Percentiles rank a stretch among this genome's conserved stretches.
Evolutionary conservation across 768 basidiomycete species (phyloP).

Genomic region (Trametes villosa): DNA sequence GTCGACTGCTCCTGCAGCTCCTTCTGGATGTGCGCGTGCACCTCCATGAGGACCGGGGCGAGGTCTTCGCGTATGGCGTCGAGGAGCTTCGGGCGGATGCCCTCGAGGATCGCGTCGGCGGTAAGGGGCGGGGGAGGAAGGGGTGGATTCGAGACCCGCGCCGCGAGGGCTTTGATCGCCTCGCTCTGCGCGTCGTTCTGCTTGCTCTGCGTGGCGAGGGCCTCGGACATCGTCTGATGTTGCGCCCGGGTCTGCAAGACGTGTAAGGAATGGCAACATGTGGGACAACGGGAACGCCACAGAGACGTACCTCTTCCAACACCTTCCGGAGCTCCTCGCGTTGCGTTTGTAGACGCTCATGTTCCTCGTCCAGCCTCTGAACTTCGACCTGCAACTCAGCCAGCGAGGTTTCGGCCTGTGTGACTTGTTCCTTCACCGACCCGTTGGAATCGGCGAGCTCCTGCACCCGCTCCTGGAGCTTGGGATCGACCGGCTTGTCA

Average conservation of each 20-base stretch:
- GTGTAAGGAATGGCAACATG: neutral
- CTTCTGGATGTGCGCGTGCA: slow-evolving; percentile 21
- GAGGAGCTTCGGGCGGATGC: slow-evolving; percentile 23
- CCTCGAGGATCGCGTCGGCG: slow-evolving; percentile 19
- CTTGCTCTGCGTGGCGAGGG: slow-evolving; percentile 9
- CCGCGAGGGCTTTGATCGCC: slow-evolving; percentile 24
- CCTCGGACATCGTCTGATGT: slow-evolving; percentile 10
- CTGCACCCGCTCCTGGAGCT: slow-evolving; percentile 10
- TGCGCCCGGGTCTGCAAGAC: slow-evolving; percentile 9
- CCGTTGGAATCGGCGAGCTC: neutral
- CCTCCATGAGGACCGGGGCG: slow-evolving; percentile 20
- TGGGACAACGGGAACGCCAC: too few species aligned
- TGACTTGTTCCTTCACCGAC: neutral
- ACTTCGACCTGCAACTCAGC: neutral
- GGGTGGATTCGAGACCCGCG: slow-evolving; percentile 13
- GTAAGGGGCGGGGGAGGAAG: slow-evolving; percentile 18
- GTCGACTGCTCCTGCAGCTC: slow-evolving; percentile 24
- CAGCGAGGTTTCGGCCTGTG: neutral
- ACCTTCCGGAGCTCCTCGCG: too few species aligned
- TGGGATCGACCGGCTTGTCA: slow-evolving; percentile 2
- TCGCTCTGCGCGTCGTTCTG: slow-evolving; percentile 28
- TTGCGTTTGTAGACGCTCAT: neutral
- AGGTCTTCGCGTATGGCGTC: slow-evolving; percentile 26
- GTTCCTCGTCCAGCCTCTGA: neutral
- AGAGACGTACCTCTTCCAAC: slow-evolving; percentile 31